phyloP scores from a whole-genome alignment of 1,284 basidiomycete species.

The Cutaneotrichosporon mucoides region DNA sequence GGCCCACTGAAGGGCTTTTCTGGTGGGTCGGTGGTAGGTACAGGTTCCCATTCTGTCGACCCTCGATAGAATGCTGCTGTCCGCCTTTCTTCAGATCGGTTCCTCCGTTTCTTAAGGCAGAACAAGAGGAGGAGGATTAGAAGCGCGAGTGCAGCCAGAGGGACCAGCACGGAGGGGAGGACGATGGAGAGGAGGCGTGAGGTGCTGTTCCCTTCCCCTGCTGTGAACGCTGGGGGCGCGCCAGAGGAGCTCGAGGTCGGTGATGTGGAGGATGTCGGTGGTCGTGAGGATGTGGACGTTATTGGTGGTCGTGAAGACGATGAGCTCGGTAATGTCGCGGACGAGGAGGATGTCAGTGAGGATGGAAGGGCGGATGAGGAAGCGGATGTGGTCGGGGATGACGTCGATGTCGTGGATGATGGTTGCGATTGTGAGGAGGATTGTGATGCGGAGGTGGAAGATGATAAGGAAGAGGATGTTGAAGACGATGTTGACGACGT shows the following conservation, averaged over 20 bases:
- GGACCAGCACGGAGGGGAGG: slow-evolving; percentile 9
- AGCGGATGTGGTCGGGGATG: too few species aligned
- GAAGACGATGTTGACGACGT: neutral
- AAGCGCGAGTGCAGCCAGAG: neutral
- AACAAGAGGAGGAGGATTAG: neutral
- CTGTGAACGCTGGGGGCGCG: neutral
- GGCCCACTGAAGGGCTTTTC: neutral
- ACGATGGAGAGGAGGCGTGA: slow-evolving; percentile 1
- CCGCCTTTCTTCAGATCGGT: neutral
- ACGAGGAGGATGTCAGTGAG: too few species aligned
- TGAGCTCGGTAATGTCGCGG: neutral
- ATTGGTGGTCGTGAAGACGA: neutral
- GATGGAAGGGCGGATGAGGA: too few species aligned
- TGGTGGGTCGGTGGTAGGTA: slow-evolving; percentile 5
- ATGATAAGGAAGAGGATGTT: neutral
- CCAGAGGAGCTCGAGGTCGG: neutral
- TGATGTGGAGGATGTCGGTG: neutral
- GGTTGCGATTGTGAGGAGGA: too few species aligned
- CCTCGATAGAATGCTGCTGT: neutral
- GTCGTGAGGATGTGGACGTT: neutral
- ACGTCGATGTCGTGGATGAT: too few species aligned
- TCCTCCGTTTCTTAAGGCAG: slow-evolving; percentile 1
- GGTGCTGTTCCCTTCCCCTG: neutral
- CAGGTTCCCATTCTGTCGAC: neutral
- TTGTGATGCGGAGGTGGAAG: too few species aligned